Percentiles rank a stretch among this genome's conserved stretches.
These are phyloP conservation scores for Petunia hybrid DNA, from an alignment of 305 asterid genomes.

Conservation along the genomic window DNA sequence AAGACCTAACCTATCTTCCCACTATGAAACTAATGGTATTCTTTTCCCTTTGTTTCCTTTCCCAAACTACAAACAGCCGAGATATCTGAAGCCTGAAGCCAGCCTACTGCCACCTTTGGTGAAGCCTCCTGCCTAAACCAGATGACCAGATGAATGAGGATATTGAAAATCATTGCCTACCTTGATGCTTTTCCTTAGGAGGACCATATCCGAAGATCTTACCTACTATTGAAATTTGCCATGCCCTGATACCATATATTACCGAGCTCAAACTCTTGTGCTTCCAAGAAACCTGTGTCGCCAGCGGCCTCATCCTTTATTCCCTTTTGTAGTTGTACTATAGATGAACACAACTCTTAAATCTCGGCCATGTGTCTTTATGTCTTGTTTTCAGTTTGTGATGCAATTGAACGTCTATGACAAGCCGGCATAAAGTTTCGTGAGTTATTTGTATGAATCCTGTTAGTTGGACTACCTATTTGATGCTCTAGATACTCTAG, in stretches of 20 bases:
- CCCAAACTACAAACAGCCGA: conserved; percentile 78
- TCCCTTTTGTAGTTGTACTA: conserved; percentile 53
- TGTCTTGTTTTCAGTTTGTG: conserved; percentile 18
- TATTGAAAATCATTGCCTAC: conserved; percentile 70
- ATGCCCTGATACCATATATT: conserved; percentile 67
- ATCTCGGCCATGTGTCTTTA: conserved; percentile 34
- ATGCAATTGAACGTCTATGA: not conserved
- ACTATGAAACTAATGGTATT: conserved; percentile 57
- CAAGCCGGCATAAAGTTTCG: too few species aligned
- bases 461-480: conserved; percentile 11
- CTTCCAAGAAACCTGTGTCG: conserved; percentile 72
- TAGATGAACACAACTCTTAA: conserved; percentile 40
- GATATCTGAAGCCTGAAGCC: conserved; percentile 79
- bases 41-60: conserved; percentile 66
- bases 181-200: conserved; percentile 81
- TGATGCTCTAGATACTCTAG: conserved; percentile 21
- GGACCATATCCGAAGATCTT: conserved; percentile 81
- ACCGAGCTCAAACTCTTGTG: conserved; percentile 67
- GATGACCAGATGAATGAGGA: conserved; percentile 89
- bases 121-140: conserved; percentile 93
- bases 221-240: conserved; percentile 70
- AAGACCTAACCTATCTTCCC: conserved; percentile 53
- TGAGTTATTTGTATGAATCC: conserved; percentile 27
- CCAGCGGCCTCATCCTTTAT: conserved; percentile 63
- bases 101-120: conserved; percentile 64